Conservation (phyloP, 768 basidiomycete genomes). For the Suillus spraguei region DNA sequence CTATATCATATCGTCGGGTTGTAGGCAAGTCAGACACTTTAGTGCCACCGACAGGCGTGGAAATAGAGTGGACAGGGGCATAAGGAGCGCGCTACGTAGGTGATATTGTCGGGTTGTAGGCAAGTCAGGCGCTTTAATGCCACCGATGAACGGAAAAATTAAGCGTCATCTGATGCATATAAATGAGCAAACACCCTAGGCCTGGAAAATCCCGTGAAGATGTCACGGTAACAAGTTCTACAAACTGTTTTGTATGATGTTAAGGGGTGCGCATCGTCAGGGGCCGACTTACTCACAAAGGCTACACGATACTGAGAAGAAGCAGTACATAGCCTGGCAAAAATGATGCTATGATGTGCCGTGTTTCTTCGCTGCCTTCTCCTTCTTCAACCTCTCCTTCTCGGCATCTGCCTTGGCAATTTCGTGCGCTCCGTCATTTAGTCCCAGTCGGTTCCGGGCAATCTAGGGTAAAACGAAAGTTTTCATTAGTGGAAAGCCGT, state of each 20-base stretch:
- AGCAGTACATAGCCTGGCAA: neutral
- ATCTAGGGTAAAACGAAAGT: constrained; percentile 54
- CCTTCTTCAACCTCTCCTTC: constrained; percentile 58
- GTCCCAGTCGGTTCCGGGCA: constrained; percentile 84
- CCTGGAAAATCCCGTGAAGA: neutral
- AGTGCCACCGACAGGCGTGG: too few relatives aligned
- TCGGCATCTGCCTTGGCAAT: constrained; percentile 69
- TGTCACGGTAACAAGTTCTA: neutral
- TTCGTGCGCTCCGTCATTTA: constrained; percentile 88
- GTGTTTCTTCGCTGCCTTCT: constrained; percentile 42
- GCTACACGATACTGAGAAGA: constrained; percentile 3
- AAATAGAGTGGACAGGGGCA: too few relatives aligned
- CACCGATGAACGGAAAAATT: neutral
- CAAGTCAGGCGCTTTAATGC: neutral
- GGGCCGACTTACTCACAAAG: constrained; percentile 7
- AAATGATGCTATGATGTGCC: constrained; percentile 25
- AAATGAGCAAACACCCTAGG: too few relatives aligned
- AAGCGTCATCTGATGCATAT: neutral
- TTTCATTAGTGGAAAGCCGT: constrained; percentile 7
- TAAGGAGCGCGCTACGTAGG: too few relatives aligned
- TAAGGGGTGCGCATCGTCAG: neutral
- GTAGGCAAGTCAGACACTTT: neutral
- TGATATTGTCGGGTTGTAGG: neutral
- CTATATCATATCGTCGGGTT: neutral
- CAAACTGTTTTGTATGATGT: neutral